A percentile compares a stretch with the other conserved stretches of the same genome.
These are phyloP conservation scores for Leptodontidium sp. DNA, from an alignment of 2,329 filamentous ascomycete species.

Conservation along the genomic window DNA sequence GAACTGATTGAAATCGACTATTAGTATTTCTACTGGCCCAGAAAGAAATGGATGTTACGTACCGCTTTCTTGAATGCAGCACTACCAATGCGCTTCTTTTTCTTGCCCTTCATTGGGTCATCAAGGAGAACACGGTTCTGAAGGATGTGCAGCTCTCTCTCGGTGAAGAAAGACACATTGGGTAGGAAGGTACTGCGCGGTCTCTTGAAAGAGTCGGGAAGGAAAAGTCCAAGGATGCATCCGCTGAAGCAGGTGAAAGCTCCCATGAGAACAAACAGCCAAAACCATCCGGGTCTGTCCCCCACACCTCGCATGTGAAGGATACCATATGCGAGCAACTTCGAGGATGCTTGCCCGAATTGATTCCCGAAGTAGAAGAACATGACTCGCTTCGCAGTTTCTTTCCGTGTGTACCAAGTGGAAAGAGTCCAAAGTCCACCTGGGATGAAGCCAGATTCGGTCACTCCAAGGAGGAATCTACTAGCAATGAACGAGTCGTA, in stretches of 20 bases:
- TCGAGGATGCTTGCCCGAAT: constrained; percentile 67
- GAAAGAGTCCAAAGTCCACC: constrained; percentile 65
- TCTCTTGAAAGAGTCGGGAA: constrained; percentile 49
- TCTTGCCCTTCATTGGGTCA: constrained; percentile 26
- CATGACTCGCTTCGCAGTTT: constrained; percentile 65
- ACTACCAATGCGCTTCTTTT: constrained; percentile 47
- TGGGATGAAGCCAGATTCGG: constrained; percentile 62
- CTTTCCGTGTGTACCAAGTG: constrained; percentile 69
- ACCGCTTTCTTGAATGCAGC: constrained; percentile 36
- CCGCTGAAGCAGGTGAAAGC: constrained; percentile 45
- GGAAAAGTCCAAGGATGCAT: constrained; percentile 51
- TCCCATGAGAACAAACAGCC: constrained; percentile 44
- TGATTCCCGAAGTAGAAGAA: constrained; percentile 67
- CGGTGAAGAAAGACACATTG: constrained; percentile 46
- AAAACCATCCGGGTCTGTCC: constrained; percentile 34
- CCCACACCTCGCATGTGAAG: constrained; percentile 30
- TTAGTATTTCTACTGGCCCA: not conserved
- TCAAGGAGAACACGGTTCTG: constrained; percentile 17
- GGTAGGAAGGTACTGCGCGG: constrained; percentile 48
- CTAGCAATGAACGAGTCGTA: constrained; percentile 54
- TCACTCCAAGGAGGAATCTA: constrained; percentile 59
- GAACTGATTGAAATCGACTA: constrained; percentile 2
- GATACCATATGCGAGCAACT: constrained; percentile 60
- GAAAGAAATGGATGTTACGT: not conserved
- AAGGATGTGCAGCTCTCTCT: constrained; percentile 21